Conservation (phyloP, 495 filamentous ascomycete species). For the Tuber calosporum region DNA sequence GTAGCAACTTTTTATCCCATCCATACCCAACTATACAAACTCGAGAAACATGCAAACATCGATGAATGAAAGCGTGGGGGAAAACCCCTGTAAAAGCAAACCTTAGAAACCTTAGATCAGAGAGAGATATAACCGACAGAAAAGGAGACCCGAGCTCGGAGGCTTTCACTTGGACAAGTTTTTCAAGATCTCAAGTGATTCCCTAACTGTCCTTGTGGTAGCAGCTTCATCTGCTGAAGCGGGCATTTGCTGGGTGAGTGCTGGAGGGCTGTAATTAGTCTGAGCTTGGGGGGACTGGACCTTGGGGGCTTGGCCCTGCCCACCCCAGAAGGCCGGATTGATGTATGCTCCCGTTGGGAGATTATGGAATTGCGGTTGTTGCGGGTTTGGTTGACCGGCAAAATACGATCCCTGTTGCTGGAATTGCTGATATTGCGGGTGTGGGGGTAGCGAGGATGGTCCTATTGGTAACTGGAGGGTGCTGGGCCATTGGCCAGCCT, state of each 20-base stretch:
- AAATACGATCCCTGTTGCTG: slow-evolving; percentile 41
- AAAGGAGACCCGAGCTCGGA: neutral
- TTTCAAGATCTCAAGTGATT: neutral
- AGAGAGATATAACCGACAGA: neutral
- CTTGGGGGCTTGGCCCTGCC: slow-evolving; percentile 44
- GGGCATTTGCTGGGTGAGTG: neutral
- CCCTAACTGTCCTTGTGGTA: neutral
- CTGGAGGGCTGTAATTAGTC: neutral
- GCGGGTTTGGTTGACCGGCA: slow-evolving; percentile 15
- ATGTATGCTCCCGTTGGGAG: slow-evolving; percentile 51
- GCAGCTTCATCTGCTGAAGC: neutral
- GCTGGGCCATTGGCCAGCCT: slow-evolving; percentile 30
- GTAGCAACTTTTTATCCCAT: neutral
- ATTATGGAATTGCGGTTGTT: slow-evolving; percentile 25
- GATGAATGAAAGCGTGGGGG: neutral
- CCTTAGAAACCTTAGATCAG: neutral
- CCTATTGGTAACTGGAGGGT: slow-evolving; percentile 26
- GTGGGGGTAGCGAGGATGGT: slow-evolving; percentile 41
- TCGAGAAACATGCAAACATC: neutral
- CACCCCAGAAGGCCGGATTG: slow-evolving; percentile 58
- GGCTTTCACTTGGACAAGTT: neutral
- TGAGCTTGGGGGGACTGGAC: neutral
- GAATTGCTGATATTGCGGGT: slow-evolving; percentile 41
- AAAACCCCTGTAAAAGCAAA: neutral
- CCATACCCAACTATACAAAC: neutral